Evolutionary conservation across 129 eudicot genomes (phyloP), one percentile per base, ranked within the genome.

Genomic region (Logfia minima): DNA sequence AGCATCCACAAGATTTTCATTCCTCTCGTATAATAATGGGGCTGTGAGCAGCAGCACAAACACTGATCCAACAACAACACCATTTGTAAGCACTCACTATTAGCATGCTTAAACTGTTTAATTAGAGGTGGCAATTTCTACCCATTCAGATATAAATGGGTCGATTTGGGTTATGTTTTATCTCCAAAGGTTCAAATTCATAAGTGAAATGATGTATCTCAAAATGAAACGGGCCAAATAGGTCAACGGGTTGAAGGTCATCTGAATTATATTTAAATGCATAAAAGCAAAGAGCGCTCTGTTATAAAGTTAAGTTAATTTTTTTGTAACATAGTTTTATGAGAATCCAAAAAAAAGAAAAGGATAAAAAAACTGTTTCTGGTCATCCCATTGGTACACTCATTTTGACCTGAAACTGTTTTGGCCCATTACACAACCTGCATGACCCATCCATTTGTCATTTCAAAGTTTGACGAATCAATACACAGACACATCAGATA

Each of bases 21-120:
- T 79, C 85, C 76, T 87, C 83, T 92, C 96, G 61, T 92, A 92
- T 81, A 92, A 74, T 75, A 84, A 52, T 17, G 97, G 97, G 56
- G 88, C 78, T 24, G 96, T 89, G 48, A 89, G 79, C 68, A 86
- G 39, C 82, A 83, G 24, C 82, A 89, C 91, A 72, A 86, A 87
- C 52, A 68, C 97, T 92, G 85, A 32, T 62, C 75, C 75, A 82
- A 48, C 39, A 74, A 26, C 67, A 66, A 68, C 18, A 64, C 31
- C 29, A 22, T 18, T 72, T 67, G 64, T 51, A 2, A 69, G 74
- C 56, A 43, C n/a, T 55, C 22, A 53, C 6, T n/a, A 43, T 45
- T 59, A 37, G 69, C 56, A 69, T 41, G 60, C 4, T 43, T 21
- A 69, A 43, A 22, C 74, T 5, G 35, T 21, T 43, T 22, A 35